These are phyloP conservation scores for Cymodocea nodosa DNA, from an alignment of 116 monocot species.

Conservation along the genomic window DNA sequence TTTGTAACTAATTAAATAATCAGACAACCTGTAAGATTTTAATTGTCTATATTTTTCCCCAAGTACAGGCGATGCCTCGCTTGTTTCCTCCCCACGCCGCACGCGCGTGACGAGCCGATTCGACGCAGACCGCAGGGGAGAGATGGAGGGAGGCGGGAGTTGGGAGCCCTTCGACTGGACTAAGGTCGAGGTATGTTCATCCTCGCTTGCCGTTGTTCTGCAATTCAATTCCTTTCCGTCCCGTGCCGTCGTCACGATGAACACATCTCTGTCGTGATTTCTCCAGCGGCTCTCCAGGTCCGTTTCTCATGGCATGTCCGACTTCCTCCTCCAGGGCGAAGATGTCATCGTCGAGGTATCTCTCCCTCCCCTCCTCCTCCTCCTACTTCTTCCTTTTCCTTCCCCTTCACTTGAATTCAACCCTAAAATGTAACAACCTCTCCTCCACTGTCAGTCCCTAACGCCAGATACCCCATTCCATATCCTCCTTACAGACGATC, in stretches of 20 bases:
- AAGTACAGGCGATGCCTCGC: too few species aligned
- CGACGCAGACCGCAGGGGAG: not conserved
- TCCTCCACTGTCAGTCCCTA: too few species aligned
- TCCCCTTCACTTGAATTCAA: not conserved
- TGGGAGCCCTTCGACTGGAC: constrained; percentile 85
- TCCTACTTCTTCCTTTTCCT: not conserved
- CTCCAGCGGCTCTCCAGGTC: constrained; percentile 33
- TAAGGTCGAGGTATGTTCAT: constrained; percentile 38
- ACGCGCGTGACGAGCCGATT: too few species aligned
- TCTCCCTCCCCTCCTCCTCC: not conserved
- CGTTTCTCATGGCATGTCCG: constrained; percentile 33
- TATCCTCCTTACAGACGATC: too few species aligned
- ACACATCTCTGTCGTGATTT: not conserved
- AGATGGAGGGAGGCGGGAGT: constrained; percentile 44
- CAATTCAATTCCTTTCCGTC: not conserved
- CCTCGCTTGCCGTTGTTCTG: not conserved
- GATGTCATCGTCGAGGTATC: constrained; percentile 60
- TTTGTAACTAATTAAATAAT: too few species aligned
- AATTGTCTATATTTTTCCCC: too few species aligned
- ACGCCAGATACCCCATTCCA: too few species aligned
- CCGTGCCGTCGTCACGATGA: not conserved
- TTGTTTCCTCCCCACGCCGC: too few species aligned
- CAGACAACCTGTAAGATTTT: too few species aligned
- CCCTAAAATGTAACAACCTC: too few species aligned
- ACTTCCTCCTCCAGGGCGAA: constrained; percentile 77